A percentile compares a stretch with the other conserved stretches of the same genome.
Evolutionary conservation across 1,139 yeast genomes (phyloP).

Genomic region (Saccharomycopsis hybrid): DNA sequence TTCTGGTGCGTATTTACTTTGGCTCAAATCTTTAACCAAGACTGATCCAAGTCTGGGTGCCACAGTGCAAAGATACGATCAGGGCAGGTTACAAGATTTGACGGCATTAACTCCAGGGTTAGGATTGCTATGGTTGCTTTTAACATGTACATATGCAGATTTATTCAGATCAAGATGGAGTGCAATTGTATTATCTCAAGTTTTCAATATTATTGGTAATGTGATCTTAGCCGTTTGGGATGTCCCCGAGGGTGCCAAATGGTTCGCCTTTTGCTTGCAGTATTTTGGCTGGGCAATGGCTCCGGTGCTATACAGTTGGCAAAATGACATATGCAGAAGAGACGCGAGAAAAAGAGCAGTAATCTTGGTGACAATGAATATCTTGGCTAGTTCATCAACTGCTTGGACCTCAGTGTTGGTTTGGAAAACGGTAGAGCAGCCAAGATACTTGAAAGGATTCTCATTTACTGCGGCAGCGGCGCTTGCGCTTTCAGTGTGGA

Average conservation of each 20-base stretch:
- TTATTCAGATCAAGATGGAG: conserved; percentile 48
- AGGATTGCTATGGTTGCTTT: conserved; percentile 42
- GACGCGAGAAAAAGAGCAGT: conserved; percentile 37
- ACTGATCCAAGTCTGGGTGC: neutral
- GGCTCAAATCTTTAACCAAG: conserved; percentile 41
- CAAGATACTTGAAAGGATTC: conserved; percentile 26
- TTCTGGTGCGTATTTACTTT: conserved; percentile 47
- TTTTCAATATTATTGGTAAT: conserved; percentile 37
- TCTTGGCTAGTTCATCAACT: conserved; percentile 34
- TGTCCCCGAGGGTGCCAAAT: conserved; percentile 36
- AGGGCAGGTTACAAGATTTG: conserved; percentile 34
- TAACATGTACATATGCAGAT: conserved; percentile 44
- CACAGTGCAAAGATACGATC: conserved; percentile 28
- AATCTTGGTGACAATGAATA: conserved; percentile 33
- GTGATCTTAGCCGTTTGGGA: conserved; percentile 42
- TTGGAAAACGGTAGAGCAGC: conserved; percentile 27
- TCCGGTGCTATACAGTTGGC: conserved; percentile 33
- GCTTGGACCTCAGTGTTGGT: conserved; percentile 37
- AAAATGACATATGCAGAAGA: conserved; percentile 35
- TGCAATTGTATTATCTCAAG: conserved; percentile 49
- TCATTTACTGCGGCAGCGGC: conserved; percentile 32
- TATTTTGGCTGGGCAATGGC: conserved; percentile 40
- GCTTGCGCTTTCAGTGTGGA: conserved; percentile 23
- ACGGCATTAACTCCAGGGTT: conserved; percentile 44
- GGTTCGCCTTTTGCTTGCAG: conserved; percentile 42